These are phyloP conservation scores for Buddleja alternifolia DNA, from an alignment of 257 asterid genomes.

Conservation along the genomic window DNA sequence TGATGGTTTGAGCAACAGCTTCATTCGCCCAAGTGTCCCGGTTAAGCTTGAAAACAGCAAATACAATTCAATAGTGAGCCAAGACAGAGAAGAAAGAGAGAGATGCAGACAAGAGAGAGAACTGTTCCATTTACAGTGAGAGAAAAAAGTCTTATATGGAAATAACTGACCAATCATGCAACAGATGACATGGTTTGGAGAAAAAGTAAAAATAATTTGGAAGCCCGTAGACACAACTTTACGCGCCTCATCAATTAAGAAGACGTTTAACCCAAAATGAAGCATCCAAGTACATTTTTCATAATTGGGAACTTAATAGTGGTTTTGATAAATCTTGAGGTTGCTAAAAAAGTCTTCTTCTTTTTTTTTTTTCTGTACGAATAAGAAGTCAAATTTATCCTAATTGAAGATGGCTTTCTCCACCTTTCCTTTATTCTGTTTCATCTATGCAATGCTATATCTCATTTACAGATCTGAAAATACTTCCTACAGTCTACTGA, in stretches of 20 bases:
- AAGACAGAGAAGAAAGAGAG: conserved; percentile 16
- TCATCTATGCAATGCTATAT: background rate
- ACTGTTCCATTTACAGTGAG: conserved; percentile 6
- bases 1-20: conserved; percentile 96
- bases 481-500: too few species aligned
- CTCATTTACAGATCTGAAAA: too few species aligned
- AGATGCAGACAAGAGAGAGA: conserved; percentile 4
- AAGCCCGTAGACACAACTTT: background rate
- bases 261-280: background rate
- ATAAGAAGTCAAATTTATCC: background rate
- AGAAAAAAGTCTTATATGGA: background rate
- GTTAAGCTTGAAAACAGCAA: conserved; percentile 71
- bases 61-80: conserved; percentile 26
- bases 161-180: background rate
- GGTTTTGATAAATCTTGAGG: conserved; percentile 1
- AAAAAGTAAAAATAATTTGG: background rate
- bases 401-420: background rate
- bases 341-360: too few species aligned
- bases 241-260: background rate
- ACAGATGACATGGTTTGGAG: background rate
- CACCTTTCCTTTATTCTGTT: background rate
- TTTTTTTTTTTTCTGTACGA: too few species aligned
- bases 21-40: conserved; percentile 99
- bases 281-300: conserved; percentile 8
- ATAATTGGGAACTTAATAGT: background rate